Percentiles rank a stretch among this genome's conserved stretches.
Conservation (phyloP, 177 flowering plant genomes). For the Vitis hybrid region DNA sequence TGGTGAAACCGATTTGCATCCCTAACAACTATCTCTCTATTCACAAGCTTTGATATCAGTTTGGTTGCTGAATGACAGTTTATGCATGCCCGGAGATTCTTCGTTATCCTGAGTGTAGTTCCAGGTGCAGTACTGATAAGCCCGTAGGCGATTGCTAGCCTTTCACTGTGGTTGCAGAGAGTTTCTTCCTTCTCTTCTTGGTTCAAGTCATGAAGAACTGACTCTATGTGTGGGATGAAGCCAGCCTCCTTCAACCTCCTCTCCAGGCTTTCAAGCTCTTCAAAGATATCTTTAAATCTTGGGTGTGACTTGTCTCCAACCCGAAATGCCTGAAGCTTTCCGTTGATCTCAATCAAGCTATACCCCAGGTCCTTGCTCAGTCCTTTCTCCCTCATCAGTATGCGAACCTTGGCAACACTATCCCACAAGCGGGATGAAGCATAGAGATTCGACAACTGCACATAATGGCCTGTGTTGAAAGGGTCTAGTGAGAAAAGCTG, state of each 20-base stretch:
- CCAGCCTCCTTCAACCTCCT: constrained; percentile 51
- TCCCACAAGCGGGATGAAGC: constrained; percentile 57
- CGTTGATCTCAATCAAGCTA: constrained; percentile 55
- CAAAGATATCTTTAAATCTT: constrained; percentile 33
- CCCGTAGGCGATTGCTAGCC: constrained; percentile 54
- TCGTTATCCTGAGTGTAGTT: constrained; percentile 47
- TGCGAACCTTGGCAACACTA: constrained; percentile 40
- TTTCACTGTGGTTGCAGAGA: constrained; percentile 53
- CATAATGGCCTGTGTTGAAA: constrained; percentile 54
- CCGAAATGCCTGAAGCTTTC: constrained; percentile 45
- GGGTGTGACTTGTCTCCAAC: constrained; percentile 58
- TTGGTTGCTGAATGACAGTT: constrained; percentile 58
- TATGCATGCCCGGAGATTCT: constrained; percentile 55
- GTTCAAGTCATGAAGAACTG: constrained; percentile 47
- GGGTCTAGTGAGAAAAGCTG: constrained; percentile 55
- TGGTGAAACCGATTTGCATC: constrained; percentile 57
- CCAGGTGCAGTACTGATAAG: constrained; percentile 47
- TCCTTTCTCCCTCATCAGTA: constrained; percentile 53
- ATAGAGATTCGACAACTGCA: constrained; percentile 68
- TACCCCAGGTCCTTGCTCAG: constrained; percentile 54
- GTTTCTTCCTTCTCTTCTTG: constrained; percentile 41
- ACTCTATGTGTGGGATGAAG: constrained; percentile 43
- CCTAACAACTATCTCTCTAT: constrained; percentile 49
- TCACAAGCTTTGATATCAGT: constrained; percentile 46
- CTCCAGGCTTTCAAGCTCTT: constrained; percentile 41